These are phyloP conservation scores for Allantophomopsis cytisporea DNA, from an alignment of 2,329 filamentous ascomycete genomes.

Conservation along the genomic window DNA sequence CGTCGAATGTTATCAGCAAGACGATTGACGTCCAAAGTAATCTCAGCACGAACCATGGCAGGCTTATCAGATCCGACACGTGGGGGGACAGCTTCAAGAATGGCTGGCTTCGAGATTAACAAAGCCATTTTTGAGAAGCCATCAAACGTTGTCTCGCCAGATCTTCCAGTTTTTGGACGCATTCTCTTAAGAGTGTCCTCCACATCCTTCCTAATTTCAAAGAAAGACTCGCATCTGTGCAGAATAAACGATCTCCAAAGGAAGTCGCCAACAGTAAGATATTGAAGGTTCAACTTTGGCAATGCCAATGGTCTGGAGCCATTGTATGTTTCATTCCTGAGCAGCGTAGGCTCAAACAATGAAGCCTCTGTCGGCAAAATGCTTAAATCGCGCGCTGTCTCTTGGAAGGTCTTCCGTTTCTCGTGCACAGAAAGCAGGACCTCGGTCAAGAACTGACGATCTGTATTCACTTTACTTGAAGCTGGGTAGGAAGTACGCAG, in stretches of 20 bases:
- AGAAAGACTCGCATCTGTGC: slow-evolving; percentile 84
- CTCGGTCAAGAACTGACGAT: slow-evolving; percentile 56
- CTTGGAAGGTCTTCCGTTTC: slow-evolving; percentile 69
- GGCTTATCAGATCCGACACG: slow-evolving; percentile 73
- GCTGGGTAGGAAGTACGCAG: slow-evolving; percentile 74
- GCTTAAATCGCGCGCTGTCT: slow-evolving; percentile 54
- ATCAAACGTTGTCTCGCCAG: slow-evolving; percentile 59
- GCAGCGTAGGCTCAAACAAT: slow-evolving; percentile 66
- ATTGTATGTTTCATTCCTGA: slow-evolving; percentile 77
- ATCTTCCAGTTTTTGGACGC: slow-evolving; percentile 49
- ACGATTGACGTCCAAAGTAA: slow-evolving; percentile 69
- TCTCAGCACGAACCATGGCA: slow-evolving; percentile 75
- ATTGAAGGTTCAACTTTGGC: slow-evolving; percentile 91
- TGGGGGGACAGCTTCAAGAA: slow-evolving; percentile 74
- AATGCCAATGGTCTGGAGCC: slow-evolving; percentile 78
- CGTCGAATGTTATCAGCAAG: slow-evolving; percentile 61
- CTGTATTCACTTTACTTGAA: slow-evolving; percentile 45
- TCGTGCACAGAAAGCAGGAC: slow-evolving; percentile 65
- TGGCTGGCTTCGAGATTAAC: slow-evolving; percentile 70
- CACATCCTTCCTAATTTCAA: slow-evolving; percentile 83
- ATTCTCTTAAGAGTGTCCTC: slow-evolving; percentile 71
- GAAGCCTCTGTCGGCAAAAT: slow-evolving; percentile 73
- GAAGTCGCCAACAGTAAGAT: slow-evolving; percentile 89
- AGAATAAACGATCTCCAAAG: slow-evolving; percentile 89
- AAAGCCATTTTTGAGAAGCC: slow-evolving; percentile 90